Conservation (phyloP, 2,329 filamentous ascomycete species). For the Monilinia fructicola region DNA sequence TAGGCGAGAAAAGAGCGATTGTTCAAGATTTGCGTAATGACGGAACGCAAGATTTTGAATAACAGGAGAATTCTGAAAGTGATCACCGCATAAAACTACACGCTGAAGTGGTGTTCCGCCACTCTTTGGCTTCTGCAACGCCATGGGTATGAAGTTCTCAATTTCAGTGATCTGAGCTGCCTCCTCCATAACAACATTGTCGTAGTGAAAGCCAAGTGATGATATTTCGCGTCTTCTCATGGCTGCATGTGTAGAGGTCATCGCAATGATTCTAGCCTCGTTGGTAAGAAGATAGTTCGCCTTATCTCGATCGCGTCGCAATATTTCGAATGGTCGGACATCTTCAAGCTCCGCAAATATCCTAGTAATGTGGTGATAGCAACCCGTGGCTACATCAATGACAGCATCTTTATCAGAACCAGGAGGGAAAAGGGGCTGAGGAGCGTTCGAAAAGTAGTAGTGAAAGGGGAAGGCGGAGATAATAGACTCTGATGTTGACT, state of each 20-base stretch:
- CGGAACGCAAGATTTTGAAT: slow-evolving; percentile 93
- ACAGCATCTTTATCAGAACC: slow-evolving; percentile 64
- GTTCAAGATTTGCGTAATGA: slow-evolving; percentile 92
- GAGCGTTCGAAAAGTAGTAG: slow-evolving; percentile 80
- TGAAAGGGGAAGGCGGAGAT: slow-evolving; percentile 82
- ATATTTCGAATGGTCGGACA: slow-evolving; percentile 90
- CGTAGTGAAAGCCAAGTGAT: slow-evolving; percentile 89
- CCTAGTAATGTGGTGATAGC: slow-evolving; percentile 82
- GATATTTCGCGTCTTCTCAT: slow-evolving; percentile 92
- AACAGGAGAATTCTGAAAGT: slow-evolving; percentile 94
- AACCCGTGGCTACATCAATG: slow-evolving; percentile 77
- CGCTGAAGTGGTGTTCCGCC: slow-evolving; percentile 77
- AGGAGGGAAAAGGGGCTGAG: slow-evolving; percentile 77
- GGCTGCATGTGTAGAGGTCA: slow-evolving; percentile 97
- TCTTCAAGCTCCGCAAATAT: slow-evolving; percentile 92
- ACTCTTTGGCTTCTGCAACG: slow-evolving; percentile 78
- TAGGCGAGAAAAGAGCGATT: slow-evolving; percentile 89
- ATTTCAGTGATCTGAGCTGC: slow-evolving; percentile 97
- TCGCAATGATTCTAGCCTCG: slow-evolving; percentile 95
- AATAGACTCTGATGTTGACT: slow-evolving; percentile 60
- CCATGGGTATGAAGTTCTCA: slow-evolving; percentile 91
- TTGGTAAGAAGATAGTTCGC: slow-evolving; percentile 93
- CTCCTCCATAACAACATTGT: slow-evolving; percentile 98
- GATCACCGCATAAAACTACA: slow-evolving; percentile 90
- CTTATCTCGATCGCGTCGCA: slow-evolving; percentile 85